These are phyloP conservation scores for Grigorovia yakushimaensis DNA, from an alignment of 805 yeast species.

Conservation along the genomic window DNA sequence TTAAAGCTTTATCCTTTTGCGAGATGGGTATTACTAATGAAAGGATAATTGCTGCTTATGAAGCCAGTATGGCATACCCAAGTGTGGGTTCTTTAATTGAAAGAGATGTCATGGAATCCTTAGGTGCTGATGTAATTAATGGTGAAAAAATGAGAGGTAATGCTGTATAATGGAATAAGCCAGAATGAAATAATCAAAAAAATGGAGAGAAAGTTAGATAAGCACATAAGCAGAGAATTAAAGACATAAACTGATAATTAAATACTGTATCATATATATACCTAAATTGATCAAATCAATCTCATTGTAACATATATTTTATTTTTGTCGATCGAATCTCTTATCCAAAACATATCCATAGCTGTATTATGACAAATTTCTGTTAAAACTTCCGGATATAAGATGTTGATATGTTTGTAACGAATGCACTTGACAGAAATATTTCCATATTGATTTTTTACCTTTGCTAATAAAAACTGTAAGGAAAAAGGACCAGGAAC, in stretches of 20 bases:
- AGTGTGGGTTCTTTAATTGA: constrained; percentile 63
- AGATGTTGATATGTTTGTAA: constrained; percentile 37
- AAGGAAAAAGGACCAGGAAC: constrained; percentile 79
- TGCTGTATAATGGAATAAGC: constrained; percentile 8
- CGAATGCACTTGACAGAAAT: constrained; percentile 23
- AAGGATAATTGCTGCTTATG: constrained; percentile 73
- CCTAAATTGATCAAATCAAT: neutral
- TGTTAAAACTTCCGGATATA: constrained; percentile 31
- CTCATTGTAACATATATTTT: constrained; percentile 2
- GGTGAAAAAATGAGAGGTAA: constrained; percentile 68
- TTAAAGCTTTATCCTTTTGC: constrained; percentile 70
- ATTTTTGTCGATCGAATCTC: constrained; percentile 33
- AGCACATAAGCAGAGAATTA: too few species aligned
- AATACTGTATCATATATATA: neutral
- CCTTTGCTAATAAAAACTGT: constrained; percentile 49
- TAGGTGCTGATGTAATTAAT: constrained; percentile 64
- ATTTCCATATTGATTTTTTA: constrained; percentile 17
- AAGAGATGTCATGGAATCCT: constrained; percentile 58
- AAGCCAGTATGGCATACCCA: constrained; percentile 73
- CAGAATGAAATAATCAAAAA: too few species aligned
- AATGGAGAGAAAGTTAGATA: too few species aligned
- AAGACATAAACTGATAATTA: neutral
- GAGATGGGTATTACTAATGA: constrained; percentile 82
- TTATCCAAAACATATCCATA: constrained; percentile 38
- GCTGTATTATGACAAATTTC: constrained; percentile 1